Base-by-base conservation (phyloP, 2,329 filamentous ascomycete genomes). In the Zasmidium citrigriseum region DNA sequence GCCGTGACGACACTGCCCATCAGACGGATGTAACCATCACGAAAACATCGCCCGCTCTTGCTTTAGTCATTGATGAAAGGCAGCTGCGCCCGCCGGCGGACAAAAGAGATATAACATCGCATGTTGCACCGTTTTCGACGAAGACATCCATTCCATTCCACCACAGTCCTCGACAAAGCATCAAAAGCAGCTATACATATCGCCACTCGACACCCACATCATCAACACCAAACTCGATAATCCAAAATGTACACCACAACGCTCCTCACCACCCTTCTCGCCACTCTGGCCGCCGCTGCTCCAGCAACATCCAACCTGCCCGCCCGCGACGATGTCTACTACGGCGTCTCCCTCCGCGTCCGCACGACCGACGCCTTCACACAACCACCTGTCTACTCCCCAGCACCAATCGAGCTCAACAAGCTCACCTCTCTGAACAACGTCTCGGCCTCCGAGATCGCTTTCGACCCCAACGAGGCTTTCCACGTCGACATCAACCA, bases 351-450 rank as follows among this genome's bases (percentile, higher is more conserved):
- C 22, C 44, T 65, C 53, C 20, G 50, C 21, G 29, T 61, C 54
- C 51, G 60, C 44, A 51, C 29, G 11, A 46, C 23, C 38, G 34
- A 21, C 18, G 24, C 24, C 16, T 57, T 23, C 23, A 54, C 1
- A 10, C 27, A 20, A 22, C 41, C 55, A 4, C 48, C 58, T 2
- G 41, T 53, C 24, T 47, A 54, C 52, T 54, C 59, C 25, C 62
- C 62, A 3, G 57, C 60, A 2, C 64, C 64, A 1, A 29, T 61
- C 38, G 55, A 64, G 44, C 53, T 66, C 51, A 63, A 63, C 55
- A 52, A 46, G 11, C 55, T 66, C n/a, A 58, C 53, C 1, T 25
- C 46, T 1, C 27, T 59, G 38, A 54, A 22, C 29, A 23, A 52
- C 47, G 54, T 46, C 20, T 29, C 45, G 2, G 58, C 50, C 4